Base-by-base conservation (phyloP, 441 rosid species). In the Daphne laureola region DNA sequence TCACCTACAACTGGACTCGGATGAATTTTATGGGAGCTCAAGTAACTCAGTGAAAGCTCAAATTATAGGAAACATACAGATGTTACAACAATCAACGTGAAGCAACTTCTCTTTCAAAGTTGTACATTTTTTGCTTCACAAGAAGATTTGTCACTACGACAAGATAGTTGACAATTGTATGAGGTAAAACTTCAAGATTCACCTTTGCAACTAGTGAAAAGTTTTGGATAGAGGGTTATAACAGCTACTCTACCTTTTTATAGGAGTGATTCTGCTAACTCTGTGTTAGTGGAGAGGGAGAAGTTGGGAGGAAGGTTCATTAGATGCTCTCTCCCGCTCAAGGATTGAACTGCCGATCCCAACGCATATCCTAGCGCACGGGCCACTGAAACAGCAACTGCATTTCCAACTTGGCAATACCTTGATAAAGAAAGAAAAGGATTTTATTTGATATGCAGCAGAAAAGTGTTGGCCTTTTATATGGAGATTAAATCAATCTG, bases 381-480 rank as follows among this genome's bases (percentile, higher is more conserved):
- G 2, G 84, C 82, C 12, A 92, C 98, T 1, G 87, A 80, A 46
- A 92, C 73, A 11, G 98, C 87, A 49, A 92, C 96, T 17, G 96
- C 96, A 61, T 92, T 89, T 36, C 98, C 97, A 21, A 92, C 54
- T 70, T 89, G 98, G 46, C 96, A 76, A 59, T 86, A 89, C 81
- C 97, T 92, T 17, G 9, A 27, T 17, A 13, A 5, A 68, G 23
- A 57, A 12, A 38, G 23, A 35, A 59, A 4, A 13, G 9, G 3
- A 12, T 3, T 3, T 31, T 9, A 31, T 9, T 31, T 31, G 38
- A 9, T 9, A 31, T 31, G 38, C 38, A 8, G 47, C 31, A 46
- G 8, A 15, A 13, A 8, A 21, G 25, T 21, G 15, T 44, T 0
- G 7, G 38, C 38, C 11, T 9, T 9, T 9, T 31, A 0, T 7